Evolutionary conservation across 83 land plant genomes (phyloP).

Genomic region (Picea engelmannii): DNA sequence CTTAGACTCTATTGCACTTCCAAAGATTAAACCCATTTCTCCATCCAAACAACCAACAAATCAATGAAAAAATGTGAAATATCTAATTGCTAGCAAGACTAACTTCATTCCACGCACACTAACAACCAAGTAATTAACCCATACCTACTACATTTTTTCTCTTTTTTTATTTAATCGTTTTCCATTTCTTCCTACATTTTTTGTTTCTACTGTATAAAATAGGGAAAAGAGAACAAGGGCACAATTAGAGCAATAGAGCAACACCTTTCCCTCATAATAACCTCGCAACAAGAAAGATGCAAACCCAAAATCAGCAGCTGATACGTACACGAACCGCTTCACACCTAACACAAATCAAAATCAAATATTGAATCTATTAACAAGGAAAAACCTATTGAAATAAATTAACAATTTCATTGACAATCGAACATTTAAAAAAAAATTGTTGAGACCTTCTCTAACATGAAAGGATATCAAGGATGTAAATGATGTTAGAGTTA

Average conservation of each 20-base stretch:
- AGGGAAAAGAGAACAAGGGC: neutral
- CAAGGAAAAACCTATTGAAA: too few relatives aligned
- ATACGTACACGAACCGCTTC: constrained; percentile 86
- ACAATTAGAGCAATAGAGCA: neutral
- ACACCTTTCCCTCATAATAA: constrained; percentile 91
- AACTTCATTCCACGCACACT: neutral
- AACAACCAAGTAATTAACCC: neutral
- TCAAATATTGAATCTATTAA: neutral
- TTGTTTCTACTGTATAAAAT: neutral
- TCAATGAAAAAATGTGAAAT: too few relatives aligned
- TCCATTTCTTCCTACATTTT: too few relatives aligned
- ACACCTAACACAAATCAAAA: constrained; percentile 51
- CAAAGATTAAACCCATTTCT: neutral
- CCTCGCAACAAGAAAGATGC: constrained; percentile 76
- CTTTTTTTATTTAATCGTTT: neutral
- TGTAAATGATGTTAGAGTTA: too few relatives aligned
- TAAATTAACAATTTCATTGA: too few relatives aligned
- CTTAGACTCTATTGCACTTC: neutral
- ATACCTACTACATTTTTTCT: neutral
- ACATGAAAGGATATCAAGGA: too few relatives aligned
- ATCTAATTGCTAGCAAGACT: neutral
- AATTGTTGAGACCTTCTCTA: too few relatives aligned
- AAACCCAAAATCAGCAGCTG: constrained; percentile 86
- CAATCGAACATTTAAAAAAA: too few relatives aligned
- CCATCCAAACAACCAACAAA: neutral